Evolutionary conservation across 306 rosid genomes (phyloP).

Genomic region (Prunus padus): DNA sequence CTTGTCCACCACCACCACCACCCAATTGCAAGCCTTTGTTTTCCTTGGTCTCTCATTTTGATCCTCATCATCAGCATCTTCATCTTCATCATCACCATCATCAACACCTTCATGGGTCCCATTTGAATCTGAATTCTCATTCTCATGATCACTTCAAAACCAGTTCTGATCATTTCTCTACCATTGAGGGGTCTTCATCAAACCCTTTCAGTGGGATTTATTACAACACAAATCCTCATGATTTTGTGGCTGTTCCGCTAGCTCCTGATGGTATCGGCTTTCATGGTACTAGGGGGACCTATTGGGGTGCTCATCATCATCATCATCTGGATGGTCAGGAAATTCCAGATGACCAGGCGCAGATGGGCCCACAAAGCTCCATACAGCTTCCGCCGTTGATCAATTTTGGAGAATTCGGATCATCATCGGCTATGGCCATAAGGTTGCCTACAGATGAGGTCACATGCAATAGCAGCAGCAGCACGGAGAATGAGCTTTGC

Average conservation of each 20-base stretch:
- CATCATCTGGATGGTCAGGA: not conserved
- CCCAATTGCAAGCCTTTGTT: not conserved
- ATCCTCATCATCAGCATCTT: not conserved
- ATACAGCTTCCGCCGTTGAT: not conserved
- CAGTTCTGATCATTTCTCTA: not conserved
- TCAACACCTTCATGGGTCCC: slow-evolving; percentile 8
- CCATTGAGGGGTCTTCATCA: slow-evolving; percentile 24
- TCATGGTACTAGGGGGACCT: not conserved
- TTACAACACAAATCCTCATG: not conserved
- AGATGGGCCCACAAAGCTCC: not conserved
- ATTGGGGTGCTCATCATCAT: not conserved
- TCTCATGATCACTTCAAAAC: not conserved
- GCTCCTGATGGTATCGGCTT: not conserved
- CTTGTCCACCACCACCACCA: slow-evolving; percentile 4
- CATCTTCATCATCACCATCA: not conserved
- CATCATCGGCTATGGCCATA: not conserved
- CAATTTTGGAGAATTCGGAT: slow-evolving; percentile 18
- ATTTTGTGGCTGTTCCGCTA: not conserved
- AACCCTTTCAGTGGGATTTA: slow-evolving; percentile 21
- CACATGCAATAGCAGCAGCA: slow-evolving; percentile 6
- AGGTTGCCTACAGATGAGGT: not conserved
- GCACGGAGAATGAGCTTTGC: not conserved
- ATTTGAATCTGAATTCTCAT: slow-evolving; percentile 7
- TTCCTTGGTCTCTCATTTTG: not conserved
- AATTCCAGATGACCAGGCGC: not conserved